Evolutionary conservation across 2,329 filamentous ascomycete species (phyloP).

Genomic region (Pestalotiopsis sp.): DNA sequence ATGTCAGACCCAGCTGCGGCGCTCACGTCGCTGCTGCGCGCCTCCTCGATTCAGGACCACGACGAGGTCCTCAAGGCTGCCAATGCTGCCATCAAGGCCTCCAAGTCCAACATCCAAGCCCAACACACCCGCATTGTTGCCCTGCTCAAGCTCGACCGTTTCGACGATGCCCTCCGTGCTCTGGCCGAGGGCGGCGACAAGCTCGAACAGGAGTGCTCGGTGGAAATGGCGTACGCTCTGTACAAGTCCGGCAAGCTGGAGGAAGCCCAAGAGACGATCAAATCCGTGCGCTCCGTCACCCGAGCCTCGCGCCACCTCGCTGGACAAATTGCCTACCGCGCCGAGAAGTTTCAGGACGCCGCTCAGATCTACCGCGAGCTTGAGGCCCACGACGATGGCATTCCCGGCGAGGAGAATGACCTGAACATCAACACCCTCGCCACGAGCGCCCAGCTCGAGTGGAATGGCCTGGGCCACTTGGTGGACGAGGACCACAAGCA

Average conservation of each 20-base stretch:
- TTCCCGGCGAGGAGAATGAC: constrained; percentile 68
- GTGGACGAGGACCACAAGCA: constrained; percentile 54
- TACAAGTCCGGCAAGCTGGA: constrained; percentile 75
- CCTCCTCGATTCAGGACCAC: constrained; percentile 66
- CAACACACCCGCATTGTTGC: constrained; percentile 73
- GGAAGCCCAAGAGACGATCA: constrained; percentile 55
- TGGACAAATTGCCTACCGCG: constrained; percentile 71
- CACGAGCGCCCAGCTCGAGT: constrained; percentile 70
- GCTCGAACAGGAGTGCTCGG: constrained; percentile 59
- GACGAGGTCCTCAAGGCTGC: constrained; percentile 68
- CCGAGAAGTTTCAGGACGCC: constrained; percentile 70
- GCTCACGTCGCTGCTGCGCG: constrained; percentile 55
- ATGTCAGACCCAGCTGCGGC: constrained; percentile 48
- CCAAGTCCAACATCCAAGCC: constrained; percentile 55
- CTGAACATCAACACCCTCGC: constrained; percentile 76
- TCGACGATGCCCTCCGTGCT: constrained; percentile 71
- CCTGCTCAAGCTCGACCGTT: constrained; percentile 79
- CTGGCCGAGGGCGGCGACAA: constrained; percentile 63
- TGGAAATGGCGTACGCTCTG: constrained; percentile 80
- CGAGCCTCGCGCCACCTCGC: constrained; percentile 52
- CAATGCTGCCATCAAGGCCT: constrained; percentile 61
- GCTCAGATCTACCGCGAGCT: constrained; percentile 63
- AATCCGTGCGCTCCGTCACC: constrained; percentile 27
- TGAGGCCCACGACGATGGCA: constrained; percentile 39
- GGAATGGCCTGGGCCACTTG: constrained; percentile 58